Evolutionary conservation across 164 flowering plant genomes (phyloP).

Genomic region (Stephania japonica): DNA sequence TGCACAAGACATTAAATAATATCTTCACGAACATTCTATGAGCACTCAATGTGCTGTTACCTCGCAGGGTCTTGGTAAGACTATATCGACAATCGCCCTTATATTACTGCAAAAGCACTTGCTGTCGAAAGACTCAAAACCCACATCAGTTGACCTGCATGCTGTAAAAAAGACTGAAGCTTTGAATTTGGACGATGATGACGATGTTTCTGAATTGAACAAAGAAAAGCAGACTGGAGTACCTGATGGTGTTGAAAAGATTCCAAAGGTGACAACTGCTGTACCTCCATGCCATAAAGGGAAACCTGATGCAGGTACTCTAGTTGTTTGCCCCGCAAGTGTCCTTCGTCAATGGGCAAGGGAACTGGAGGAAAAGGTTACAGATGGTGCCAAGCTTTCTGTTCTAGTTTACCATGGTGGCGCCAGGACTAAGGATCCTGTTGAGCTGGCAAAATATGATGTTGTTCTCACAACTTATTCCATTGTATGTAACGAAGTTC

Average conservation of each 20-base stretch:
- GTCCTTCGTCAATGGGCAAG: constrained; percentile 94
- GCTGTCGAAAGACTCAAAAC: constrained; percentile 45
- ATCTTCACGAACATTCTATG: constrained; percentile 3
- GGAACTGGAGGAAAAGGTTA: constrained; percentile 83
- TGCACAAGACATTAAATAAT: not conserved
- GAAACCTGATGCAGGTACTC: constrained; percentile 84
- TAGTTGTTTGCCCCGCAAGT: constrained; percentile 97
- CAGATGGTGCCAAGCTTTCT: constrained; percentile 51
- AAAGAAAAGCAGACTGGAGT: constrained; percentile 31
- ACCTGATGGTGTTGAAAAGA: constrained; percentile 24
- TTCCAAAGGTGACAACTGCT: constrained; percentile 33
- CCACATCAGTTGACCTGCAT: constrained; percentile 26
- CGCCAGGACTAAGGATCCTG: constrained; percentile 69
- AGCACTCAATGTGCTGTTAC: constrained; percentile 18
- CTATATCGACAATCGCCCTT: constrained; percentile 84
- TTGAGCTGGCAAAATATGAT: constrained; percentile 76
- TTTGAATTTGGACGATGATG: constrained; percentile 81
- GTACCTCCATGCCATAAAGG: constrained; percentile 28
- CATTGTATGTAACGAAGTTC: constrained; percentile 90
- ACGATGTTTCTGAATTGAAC: constrained; percentile 26
- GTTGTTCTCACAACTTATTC: constrained; percentile 93
- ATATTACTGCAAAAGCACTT: constrained; percentile 57
- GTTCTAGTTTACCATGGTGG: constrained; percentile 89
- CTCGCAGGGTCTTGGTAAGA: constrained; percentile 96
- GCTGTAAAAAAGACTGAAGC: constrained; percentile 45